These are phyloP conservation scores for Verticillium longisporum DNA, from an alignment of 2,329 filamentous ascomycete species.

Conservation along the genomic window DNA sequence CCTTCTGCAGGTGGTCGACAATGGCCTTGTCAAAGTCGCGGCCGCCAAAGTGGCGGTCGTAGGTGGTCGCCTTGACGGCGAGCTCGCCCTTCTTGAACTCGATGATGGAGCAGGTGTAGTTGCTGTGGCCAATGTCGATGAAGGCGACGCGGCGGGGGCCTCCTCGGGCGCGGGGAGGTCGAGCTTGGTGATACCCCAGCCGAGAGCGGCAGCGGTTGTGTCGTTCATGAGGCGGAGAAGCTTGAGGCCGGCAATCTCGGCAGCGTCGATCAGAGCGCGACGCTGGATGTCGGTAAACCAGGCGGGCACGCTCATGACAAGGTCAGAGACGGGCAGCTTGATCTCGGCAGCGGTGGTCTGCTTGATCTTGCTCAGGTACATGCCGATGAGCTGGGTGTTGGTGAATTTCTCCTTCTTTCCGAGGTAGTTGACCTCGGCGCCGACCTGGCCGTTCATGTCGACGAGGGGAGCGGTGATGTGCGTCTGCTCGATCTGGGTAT, in stretches of 20 bases:
- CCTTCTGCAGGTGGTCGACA: conserved; percentile 87
- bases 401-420: conserved; percentile 95
- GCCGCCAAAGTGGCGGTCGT: conserved; percentile 93
- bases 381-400: conserved; percentile 87
- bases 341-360: conserved; percentile 80
- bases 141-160: conserved; percentile 87
- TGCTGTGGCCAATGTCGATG: conserved; percentile 92
- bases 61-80: conserved; percentile 84
- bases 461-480: conserved; percentile 80
- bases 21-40: conserved; percentile 95
- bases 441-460: conserved; percentile 89
- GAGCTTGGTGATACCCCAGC: conserved; percentile 96
- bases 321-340: conserved; percentile 83
- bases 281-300: conserved; percentile 98
- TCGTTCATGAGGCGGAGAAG: conserved; percentile 94
- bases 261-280: conserved; percentile 79
- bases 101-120: conserved; percentile 89
- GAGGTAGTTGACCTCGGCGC: conserved; percentile 86
- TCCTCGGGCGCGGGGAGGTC: conserved; percentile 85
- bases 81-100: conserved; percentile 98
- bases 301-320: conserved; percentile 88
- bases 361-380: conserved; percentile 95
- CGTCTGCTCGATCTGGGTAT: conserved; percentile 87
- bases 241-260: conserved; percentile 90
- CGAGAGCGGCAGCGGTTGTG: conserved; percentile 90